Base-by-base conservation (phyloP, 371 early-diverging fungal species). In the Mortierella sp. region DNA sequence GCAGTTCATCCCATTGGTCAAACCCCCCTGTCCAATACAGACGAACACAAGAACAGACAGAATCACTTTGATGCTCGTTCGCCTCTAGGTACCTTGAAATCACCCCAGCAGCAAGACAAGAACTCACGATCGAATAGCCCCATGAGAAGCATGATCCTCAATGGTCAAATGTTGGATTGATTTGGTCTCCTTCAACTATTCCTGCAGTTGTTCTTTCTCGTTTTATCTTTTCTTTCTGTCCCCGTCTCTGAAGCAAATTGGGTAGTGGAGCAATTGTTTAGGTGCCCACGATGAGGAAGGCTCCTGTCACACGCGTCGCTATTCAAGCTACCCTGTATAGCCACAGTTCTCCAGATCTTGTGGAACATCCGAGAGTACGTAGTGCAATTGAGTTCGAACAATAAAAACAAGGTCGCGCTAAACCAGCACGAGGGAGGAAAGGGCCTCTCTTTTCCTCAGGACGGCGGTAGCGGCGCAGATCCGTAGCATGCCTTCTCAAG, bases 121-220 rank as follows among this genome's bases (percentile, higher is more conserved):
- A 50, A 42, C 50, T 67, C 64, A 16, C 62, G 74, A 21, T 54
- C 74, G 3, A 57, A 49, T 39, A 73, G 64, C 34, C 74, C 74
- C 2, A 73, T 73, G 74, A 19, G 69, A 38, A 67, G 39, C 63
- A 64, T 73, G 74, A 68, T 73, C 28, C 74, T 73, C 21, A 73
- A 64, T 28, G 74, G 74, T 14, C 74, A 73, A 21, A 73, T 73
- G 74, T 57, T 73, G 13, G 74, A 73, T 31, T 73, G 42, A 64
- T 8, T 16, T 39, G 28, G 16, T 34, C 19, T 21, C 18, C 5
- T 24, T 34, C n/a, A n/a, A n/a, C n/a, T n/a, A n/a, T n/a, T n/a
- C n/a, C n/a, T n/a, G n/a, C n/a, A 45, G 14, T 39, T 39, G 9
- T 7, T 39, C 14, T 39, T 39, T 39, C 9, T 39, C 14, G 42